Evolutionary conservation across 2,329 filamentous ascomycete genomes (phyloP).

Genomic region (Chaetomium sp.): DNA sequence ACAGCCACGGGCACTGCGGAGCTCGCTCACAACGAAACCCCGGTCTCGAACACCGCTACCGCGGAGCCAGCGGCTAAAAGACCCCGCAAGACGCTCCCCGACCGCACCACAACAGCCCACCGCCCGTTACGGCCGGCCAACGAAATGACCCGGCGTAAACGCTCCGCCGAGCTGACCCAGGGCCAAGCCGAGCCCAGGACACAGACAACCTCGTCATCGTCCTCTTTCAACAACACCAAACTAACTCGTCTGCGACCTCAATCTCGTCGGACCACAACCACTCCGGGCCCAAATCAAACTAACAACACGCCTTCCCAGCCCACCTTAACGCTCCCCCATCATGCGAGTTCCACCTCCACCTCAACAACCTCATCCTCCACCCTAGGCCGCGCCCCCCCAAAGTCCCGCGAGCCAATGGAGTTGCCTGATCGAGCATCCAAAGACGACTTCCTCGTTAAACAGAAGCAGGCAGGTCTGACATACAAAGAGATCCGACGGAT

Average conservation of each 20-base stretch:
- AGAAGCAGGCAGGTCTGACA: conserved; percentile 50
- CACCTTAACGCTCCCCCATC: neutral
- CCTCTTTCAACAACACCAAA: neutral
- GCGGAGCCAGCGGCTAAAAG: no score
- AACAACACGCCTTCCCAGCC: neutral
- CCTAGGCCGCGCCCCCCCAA: neutral
- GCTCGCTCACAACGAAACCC: no score
- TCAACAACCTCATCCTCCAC: neutral
- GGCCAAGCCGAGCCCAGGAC: no score
- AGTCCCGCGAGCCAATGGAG: neutral
- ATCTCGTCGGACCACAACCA: neutral
- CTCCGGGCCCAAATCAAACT: neutral
- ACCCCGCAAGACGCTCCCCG: no score
- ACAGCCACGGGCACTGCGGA: no score
- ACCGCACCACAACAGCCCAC: no score
- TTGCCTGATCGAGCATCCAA: conserved; percentile 12
- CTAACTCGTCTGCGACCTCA: neutral
- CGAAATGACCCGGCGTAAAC: neutral
- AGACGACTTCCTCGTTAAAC: conserved; percentile 18
- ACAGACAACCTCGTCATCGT: neutral
- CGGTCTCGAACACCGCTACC: no score
- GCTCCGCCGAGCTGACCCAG: neutral
- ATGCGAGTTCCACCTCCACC: no score
- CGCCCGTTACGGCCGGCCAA: no score
- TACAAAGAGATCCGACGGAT: conserved; percentile 56